Evolutionary conservation across 495 filamentous ascomycete species (phyloP), one percentile per base, ranked within the genome.

Genomic region (Pyronema omphalodes): DNA sequence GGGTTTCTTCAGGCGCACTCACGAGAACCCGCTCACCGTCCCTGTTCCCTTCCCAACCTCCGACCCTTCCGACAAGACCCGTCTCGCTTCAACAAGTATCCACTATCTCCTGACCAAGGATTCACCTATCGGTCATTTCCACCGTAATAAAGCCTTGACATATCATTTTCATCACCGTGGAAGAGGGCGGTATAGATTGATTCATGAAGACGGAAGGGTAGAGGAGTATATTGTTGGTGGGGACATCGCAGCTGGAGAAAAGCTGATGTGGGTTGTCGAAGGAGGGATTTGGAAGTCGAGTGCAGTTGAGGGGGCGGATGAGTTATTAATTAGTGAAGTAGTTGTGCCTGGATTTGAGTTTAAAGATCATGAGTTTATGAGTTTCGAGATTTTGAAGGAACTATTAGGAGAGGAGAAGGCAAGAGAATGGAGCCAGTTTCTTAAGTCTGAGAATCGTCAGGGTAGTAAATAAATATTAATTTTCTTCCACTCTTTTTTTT

Each of bases 301-400:
- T 39, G 79, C 75, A 65, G 57, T 82, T 45, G 59, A 60, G 19
- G 69, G 58, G 17, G 68, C 61, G 23, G 67, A 65, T 23, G 74
- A 73, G 9, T 58, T 82, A 56, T 67, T 83, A 63, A 82, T 84
- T 59, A 78, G 73, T 37, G 78, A 84, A 71, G 76, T 76, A 12
- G 79, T 81, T 7, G 71, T 83, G 7, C 81, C 81, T 1, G 79
- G 79, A 0, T 84, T 82, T 56, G 78, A 82, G 59, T 76, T 67
- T 41, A 70, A 63, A 54, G 80, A 83, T 56, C 77, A 83, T 63
- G 77, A 80, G 55, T 82, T 83, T 57, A 60, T 82, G 54, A 60
- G 56, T 17, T 50, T 50, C 18, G 64, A 70, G 40, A 65, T 62
- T 35, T 66, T 83, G 56, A 54, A 57, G 17, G 60, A 71, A 45